phyloP scores from a whole-genome alignment of 2,329 filamentous ascomycete species.

The Claviceps arundinis region DNA sequence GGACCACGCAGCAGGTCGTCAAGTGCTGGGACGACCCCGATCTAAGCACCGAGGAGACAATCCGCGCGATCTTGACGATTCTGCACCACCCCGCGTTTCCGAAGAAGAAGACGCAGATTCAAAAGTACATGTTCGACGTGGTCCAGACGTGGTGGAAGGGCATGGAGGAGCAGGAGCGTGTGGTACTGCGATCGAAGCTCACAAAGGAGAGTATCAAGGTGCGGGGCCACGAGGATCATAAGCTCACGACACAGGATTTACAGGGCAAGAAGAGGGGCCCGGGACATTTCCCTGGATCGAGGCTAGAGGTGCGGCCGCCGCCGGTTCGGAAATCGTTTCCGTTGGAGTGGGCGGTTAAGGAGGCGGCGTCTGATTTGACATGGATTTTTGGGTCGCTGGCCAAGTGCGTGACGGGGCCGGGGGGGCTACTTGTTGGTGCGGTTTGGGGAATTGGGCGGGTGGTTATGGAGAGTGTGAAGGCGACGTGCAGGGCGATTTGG shows the following conservation, averaged over 20 bases:
- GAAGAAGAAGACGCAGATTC: conserved; percentile 58
- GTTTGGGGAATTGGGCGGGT: not conserved
- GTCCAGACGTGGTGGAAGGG: conserved; percentile 64
- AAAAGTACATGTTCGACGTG: conserved; percentile 69
- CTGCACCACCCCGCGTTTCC: conserved; percentile 80
- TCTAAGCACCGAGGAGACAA: conserved; percentile 55
- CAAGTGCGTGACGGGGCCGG: conserved; percentile 6
- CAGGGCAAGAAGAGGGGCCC: conserved; percentile 13
- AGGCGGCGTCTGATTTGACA: conserved; percentile 9
- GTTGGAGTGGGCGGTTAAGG: conserved; percentile 10
- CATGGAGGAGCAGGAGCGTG: conserved; percentile 11
- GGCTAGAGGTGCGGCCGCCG: conserved; percentile 11
- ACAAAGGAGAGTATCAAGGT: conserved; percentile 14
- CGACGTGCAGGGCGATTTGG: too few species aligned
- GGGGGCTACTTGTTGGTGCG: not conserved
- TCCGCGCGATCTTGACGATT: conserved; percentile 59
- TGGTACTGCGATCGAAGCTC: conserved; percentile 12
- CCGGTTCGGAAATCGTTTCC: conserved; percentile 11
- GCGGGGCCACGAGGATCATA: conserved; percentile 16
- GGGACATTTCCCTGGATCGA: conserved; percentile 14
- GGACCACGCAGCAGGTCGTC: conserved; percentile 16
- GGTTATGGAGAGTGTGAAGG: not conserved
- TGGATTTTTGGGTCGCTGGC: conserved; percentile 10
- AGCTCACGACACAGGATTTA: conserved; percentile 13
- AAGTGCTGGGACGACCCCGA: conserved; percentile 58